A percentile compares a stretch with the other conserved stretches of the same genome.
phyloP scores from a whole-genome alignment of 1,284 basidiomycete genomes.

The Cryptococcus floricola region DNA sequence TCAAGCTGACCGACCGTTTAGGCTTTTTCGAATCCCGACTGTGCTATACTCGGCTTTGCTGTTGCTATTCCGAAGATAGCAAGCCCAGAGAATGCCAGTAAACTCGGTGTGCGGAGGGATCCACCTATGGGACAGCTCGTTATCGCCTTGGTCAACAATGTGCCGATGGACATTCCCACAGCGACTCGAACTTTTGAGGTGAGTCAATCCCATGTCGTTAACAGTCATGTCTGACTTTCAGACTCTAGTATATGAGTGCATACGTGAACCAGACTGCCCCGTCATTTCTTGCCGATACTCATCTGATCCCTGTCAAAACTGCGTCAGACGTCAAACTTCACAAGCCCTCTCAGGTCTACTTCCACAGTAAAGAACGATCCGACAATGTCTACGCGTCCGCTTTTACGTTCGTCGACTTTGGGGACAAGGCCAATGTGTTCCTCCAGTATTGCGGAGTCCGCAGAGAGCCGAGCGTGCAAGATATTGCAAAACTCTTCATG shows the following conservation, averaged over 20 bases:
- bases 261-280: slow-evolving; percentile 56
- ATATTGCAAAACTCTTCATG: slow-evolving; percentile 41
- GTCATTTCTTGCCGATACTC: slow-evolving; percentile 32
- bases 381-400: slow-evolving; percentile 38
- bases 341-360: slow-evolving; percentile 44
- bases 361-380: slow-evolving; percentile 26
- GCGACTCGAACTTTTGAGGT: slow-evolving; percentile 69
- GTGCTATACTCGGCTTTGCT: slow-evolving; percentile 71
- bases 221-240: neutral
- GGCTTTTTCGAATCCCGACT: slow-evolving; percentile 70
- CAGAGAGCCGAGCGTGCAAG: slow-evolving; percentile 77
- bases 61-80: slow-evolving; percentile 56
- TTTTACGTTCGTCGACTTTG: slow-evolving; percentile 89
- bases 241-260: slow-evolving; percentile 59
- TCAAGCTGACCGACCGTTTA: slow-evolving; percentile 37
- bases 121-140: slow-evolving; percentile 68
- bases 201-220: slow-evolving; percentile 3
- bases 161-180: slow-evolving; percentile 58
- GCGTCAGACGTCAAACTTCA: slow-evolving; percentile 20
- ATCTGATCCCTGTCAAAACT: slow-evolving; percentile 50
- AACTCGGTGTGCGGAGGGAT: slow-evolving; percentile 70
- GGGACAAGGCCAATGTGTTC: slow-evolving; percentile 74
- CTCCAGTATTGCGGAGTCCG: slow-evolving; percentile 82
- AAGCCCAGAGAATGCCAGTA: slow-evolving; percentile 61
- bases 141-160: slow-evolving; percentile 59